Base-by-base conservation (phyloP, 257 asterid genomes). In the Nicotiana obtusifolia region DNA sequence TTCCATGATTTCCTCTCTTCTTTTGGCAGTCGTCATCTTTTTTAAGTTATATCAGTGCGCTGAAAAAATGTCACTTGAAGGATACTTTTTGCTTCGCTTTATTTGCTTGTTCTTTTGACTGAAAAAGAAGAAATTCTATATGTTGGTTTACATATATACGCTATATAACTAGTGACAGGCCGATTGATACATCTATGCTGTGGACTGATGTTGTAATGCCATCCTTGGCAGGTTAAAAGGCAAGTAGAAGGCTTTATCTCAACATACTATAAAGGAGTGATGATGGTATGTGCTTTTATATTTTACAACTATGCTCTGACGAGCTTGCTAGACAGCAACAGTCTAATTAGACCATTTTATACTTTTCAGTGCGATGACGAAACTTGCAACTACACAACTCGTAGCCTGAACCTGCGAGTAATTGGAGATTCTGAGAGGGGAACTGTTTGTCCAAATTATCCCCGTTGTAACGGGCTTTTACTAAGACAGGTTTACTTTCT, bases 381-480 rank as follows among this genome's bases (percentile, higher is more conserved):
- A 89, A 94, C 97, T 16, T 96, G 99, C 93, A 91, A 92, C 75
- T 94, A 88, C 88, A 86, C 90, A 15, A 87, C 97, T 15, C 97
- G 95, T 47, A 86, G 97, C 83, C 88, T 94, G 87, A 96, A 90
- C 83, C 91, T 93, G 82, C 93, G 95, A 75, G 90, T 88, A 61
- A 80, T 94, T 37, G 97, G 98, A 24, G 98, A 93, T 77, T 89
- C 91, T 2, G 92, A 91, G 82, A 88, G 93, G 85, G 99, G 99
- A 84, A 96, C 99, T 22, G 86, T 89, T 69, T 96, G 99, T 88
- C 98, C 98, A 61, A 94, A 94, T 82, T 96, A 94, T 81, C 99
- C 99, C 64, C 91, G 84, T 64, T 96, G 98, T 35, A 93, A 89
- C 26, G 98, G 99, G 52, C 95, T 85, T 80, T 97, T 96, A 19